Base-by-base conservation (phyloP, 2,329 filamentous ascomycete species). In the Cordyceps fumosorosea region DNA sequence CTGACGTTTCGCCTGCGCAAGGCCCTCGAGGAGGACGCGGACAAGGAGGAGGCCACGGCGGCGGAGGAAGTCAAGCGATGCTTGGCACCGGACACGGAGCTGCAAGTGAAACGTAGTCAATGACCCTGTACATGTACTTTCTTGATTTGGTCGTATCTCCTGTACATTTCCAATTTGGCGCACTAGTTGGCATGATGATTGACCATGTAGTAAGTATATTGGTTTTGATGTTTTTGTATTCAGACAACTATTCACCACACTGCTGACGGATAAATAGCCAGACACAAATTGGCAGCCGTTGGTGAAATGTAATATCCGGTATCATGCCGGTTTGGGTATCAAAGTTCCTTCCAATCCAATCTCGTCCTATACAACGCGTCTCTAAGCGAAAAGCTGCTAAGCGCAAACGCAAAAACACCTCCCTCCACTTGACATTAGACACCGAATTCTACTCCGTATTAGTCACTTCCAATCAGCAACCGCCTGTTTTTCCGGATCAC, bases 401-500 rank as follows among this genome's bases (percentile, higher is more conserved):
- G 14, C 18, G 40, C 40, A 44, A n/a, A 5, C 40, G 14, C 42
- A n/a, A 6, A 29, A n/a, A n/a, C 18, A 44, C 16, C 14, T 5
- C 32, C 10, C 26, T 29, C 14, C 26, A 22, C 14, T 12, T n/a
- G 3, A 24, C 10, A 26, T 11, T 2, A 48, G 11, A 22, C 29
- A 48, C 44, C 37, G 5, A 14, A 5, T 22, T 12, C 7, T 22
- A n/a, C n/a, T 47, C n/a, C 18, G 5, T 29, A 29, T 22, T 62
- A 56, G n/a, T 67, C 64, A 26, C 22, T 32, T 34, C 77, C 76
- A 3, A 83, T 66, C 37, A 86, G 68, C 48, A 87, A 66, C 56
- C 81, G 77, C 62, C 80, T 75, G 69, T 89, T 89, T 71, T 81
- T 82, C 74, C 82, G 84, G 61, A 88, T 80, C 22, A 87, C 70